A percentile compares a stretch with the other conserved stretches of the same genome.
Conservation (phyloP, 208 protist species). For the Wallacemonas sp. region DNA sequence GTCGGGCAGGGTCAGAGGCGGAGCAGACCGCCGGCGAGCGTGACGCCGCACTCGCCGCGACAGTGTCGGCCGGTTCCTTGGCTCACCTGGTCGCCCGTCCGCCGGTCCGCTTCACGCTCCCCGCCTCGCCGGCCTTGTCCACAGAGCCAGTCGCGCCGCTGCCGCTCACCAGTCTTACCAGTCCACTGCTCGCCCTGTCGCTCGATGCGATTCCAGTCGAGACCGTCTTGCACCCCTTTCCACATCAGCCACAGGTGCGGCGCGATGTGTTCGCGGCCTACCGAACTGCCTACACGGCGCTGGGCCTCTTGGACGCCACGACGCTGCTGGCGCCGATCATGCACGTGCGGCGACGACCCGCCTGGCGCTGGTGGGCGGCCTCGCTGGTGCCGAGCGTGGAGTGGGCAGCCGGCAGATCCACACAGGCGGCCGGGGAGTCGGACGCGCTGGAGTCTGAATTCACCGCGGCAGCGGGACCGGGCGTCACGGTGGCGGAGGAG, state of each 20-base stretch:
- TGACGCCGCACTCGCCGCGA: not conserved
- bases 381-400: slow-evolving; percentile 2
- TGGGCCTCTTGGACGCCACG: not conserved
- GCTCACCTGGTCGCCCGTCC: not conserved
- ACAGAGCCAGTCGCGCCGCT: not conserved
- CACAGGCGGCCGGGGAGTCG: too few relatives aligned
- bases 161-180: not conserved
- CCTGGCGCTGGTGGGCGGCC: not conserved
- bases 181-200: not conserved
- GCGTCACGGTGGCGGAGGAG: slow-evolving; percentile 28
- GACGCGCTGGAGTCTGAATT: too few relatives aligned
- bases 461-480: not conserved
- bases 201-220: not conserved
- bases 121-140: not conserved
- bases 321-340: not conserved
- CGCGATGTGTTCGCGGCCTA: not conserved
- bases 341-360: not conserved
- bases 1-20: too few relatives aligned
- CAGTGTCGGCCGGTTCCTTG: not conserved
- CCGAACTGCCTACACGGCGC: not conserved
- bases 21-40: not conserved
- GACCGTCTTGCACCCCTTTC: not conserved
- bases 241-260: not conserved
- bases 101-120: slow-evolving; percentile 6
- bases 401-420: not conserved